Evolutionary conservation across 805 yeast species (phyloP), one percentile per base, ranked within the genome.

Genomic region (Kodamaea jinghongensis): DNA sequence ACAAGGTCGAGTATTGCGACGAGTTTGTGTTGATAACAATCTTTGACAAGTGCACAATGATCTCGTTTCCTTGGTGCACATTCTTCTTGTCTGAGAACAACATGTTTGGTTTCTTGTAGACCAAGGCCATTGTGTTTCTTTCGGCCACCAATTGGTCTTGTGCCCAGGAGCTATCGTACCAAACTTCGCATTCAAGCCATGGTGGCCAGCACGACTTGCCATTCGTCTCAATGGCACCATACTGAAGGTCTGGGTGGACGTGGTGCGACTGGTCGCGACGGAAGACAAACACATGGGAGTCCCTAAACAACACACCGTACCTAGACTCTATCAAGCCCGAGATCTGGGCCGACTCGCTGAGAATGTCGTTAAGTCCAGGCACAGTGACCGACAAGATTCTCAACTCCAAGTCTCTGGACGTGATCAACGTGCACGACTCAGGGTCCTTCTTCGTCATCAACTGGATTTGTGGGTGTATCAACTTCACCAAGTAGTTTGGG

Each of bases 401-500:
- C 43, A 76, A 53, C 42, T 80, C 84, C 39, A 82, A 67, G 49
- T 81, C 85, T 46, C 75, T 73, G 0, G 85, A 74, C 3, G 81
- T 66, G 2, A 80, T 49, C 25, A 81, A 53, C 5, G 76, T 68
- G 41, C 81, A 75, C 1, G 76, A 63, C 10, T 71, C 61, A 1
- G 66, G 68, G 34, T 71, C 76, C 13, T 61, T 58, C 10, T 70
- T 71, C 14, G 78, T 70, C 8, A 68, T 63, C 16, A 78, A 51
- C 55, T 90, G 97, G 34, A 89, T 77, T 58, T 91, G 96, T 0
- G 97, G 96, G 17, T 87, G 77, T 4, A 83, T 66, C 31, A 91
- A 67, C 43, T 80, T 80, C 22, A 90, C 70, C 45, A 81, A 65
- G 54, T 79, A 84, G 31, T 84, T 77, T 38, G 81, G 78, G 50